Base-by-base conservation (phyloP, 2,329 filamentous ascomycete genomes). In the Cladobotryum protrusum region DNA sequence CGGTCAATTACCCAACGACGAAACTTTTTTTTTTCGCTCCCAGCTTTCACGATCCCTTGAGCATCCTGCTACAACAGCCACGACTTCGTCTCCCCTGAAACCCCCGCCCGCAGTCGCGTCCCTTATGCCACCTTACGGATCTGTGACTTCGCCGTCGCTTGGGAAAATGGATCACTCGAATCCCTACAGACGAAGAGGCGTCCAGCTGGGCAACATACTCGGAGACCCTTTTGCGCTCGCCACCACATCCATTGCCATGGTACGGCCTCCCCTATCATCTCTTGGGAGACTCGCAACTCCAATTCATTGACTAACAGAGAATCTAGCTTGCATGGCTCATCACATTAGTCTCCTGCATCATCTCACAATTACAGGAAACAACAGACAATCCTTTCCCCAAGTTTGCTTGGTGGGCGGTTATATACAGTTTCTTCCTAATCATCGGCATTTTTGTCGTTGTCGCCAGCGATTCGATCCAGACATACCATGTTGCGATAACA, bases 151-250 rank as follows among this genome's bases (percentile, higher is more conserved):
- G 63, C 86, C 86, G 62, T 90, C 87, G 59, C 73, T 89, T 64
- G 76, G 74, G 71, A 90, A 89, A 83, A 89, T 89, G 86, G 86
- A 90, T 76, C 76, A 82, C 67, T 79, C 79, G 58, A 77, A 81
- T 65, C 72, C 63, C 58, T 79, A 83, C 64, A 74, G 73, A 63
- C 75, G 78, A 64, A 72, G 76, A 66, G 75, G 78, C 63, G 85
- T 96, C 69, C 86, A 81, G 68, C 70, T 91, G 69, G 87, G 87
- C 66, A 95, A 96, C 71, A 90, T 99, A 61, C 78, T 96, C 54
- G 93, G 93, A 61, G 92, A 99, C 72, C 93, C 93, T 5, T 97
- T 99, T 70, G 91, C 92, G 53, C 80, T 99, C 53, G 90, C 91
- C 49, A 97, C 93, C 34, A 82, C 95, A 56, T 96, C 92, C 51